These are phyloP conservation scores for Penicillium salamii DNA, from an alignment of 495 filamentous ascomycete genomes.

Conservation along the genomic window DNA sequence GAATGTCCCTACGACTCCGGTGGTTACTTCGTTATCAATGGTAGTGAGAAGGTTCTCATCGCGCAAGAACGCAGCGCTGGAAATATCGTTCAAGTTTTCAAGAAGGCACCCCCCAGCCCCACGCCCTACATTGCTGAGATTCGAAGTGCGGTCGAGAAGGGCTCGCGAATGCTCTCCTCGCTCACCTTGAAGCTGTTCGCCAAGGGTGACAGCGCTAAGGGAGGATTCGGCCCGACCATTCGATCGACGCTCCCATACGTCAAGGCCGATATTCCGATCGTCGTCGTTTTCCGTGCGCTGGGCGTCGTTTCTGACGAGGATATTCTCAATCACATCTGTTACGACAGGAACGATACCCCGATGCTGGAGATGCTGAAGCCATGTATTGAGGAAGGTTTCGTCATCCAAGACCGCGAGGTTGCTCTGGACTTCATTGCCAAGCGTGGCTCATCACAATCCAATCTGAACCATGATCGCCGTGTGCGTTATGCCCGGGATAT, in stretches of 20 bases:
- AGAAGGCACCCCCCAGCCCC: constrained; percentile 83
- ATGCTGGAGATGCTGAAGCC: constrained; percentile 98
- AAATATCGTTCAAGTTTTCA: constrained; percentile 98
- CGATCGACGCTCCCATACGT: constrained; percentile 89
- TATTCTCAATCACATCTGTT: constrained; percentile 95
- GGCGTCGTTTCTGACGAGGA: constrained; percentile 98
- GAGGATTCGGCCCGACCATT: constrained; percentile 80
- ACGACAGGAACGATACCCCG: constrained; percentile 88
- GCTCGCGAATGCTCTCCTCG: constrained; percentile 86
- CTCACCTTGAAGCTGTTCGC: constrained; percentile 83
- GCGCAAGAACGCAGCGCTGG: constrained; percentile 96
- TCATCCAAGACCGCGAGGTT: constrained; percentile 94
- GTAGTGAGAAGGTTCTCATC: constrained; percentile 98
- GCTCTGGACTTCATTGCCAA: constrained; percentile 95
- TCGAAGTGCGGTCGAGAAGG: constrained; percentile 92
- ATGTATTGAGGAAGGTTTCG: constrained; percentile 92
- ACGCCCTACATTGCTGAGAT: constrained; percentile 95
- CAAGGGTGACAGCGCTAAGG: constrained; percentile 74
- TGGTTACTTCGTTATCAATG: constrained; percentile 99
- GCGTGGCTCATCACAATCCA: constrained; percentile 68
- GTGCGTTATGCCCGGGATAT: constrained; percentile 88
- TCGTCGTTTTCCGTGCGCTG: constrained; percentile 89
- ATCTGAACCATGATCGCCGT: constrained; percentile 79
- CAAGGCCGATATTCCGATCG: constrained; percentile 88
- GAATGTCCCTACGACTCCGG: constrained; percentile 98